Conservation (phyloP, 2,329 filamentous ascomycete species). For the Escovopsis sp. region DNA sequence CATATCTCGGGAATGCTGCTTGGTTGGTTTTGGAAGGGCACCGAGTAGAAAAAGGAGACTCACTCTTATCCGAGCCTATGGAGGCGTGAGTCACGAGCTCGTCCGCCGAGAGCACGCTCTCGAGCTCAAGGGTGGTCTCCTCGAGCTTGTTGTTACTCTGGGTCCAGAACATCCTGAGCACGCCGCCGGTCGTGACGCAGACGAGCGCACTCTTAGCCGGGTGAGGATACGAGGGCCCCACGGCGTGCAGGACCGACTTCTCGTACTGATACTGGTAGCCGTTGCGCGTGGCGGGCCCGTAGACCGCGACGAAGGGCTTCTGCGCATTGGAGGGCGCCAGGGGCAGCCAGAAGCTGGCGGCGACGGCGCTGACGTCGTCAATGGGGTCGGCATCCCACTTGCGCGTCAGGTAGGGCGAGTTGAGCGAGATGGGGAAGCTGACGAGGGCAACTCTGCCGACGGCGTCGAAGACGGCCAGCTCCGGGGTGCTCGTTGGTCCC, state of each 20-base stretch:
- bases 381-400: conserved; percentile 50
- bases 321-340: conserved; percentile 32
- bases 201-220: conserved; percentile 58
- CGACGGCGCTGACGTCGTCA: conserved; percentile 61
- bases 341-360: conserved; percentile 78
- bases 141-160: conserved; percentile 58
- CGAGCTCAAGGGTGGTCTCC: conserved; percentile 58
- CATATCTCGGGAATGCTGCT: no score
- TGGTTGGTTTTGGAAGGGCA: no score
- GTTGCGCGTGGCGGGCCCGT: conserved; percentile 49
- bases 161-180: conserved; percentile 62
- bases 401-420: conserved; percentile 49
- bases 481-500: conserved; percentile 55
- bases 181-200: conserved; percentile 58
- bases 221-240: conserved; percentile 59
- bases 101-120: conserved; percentile 55
- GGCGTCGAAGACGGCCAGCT: conserved; percentile 71
- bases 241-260: conserved; percentile 46
- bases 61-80: conserved; percentile 59
- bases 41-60: no score
- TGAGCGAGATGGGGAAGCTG: conserved; percentile 55
- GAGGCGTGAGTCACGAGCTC: conserved; percentile 70
- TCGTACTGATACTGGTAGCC: conserved; percentile 54
- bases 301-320: conserved; percentile 29
- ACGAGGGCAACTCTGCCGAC: conserved; percentile 65